Percentiles rank a stretch among this genome's conserved stretches.
Evolutionary conservation across 1,284 basidiomycete genomes (phyloP).

Genomic region (Boletellus deceptivus): DNA sequence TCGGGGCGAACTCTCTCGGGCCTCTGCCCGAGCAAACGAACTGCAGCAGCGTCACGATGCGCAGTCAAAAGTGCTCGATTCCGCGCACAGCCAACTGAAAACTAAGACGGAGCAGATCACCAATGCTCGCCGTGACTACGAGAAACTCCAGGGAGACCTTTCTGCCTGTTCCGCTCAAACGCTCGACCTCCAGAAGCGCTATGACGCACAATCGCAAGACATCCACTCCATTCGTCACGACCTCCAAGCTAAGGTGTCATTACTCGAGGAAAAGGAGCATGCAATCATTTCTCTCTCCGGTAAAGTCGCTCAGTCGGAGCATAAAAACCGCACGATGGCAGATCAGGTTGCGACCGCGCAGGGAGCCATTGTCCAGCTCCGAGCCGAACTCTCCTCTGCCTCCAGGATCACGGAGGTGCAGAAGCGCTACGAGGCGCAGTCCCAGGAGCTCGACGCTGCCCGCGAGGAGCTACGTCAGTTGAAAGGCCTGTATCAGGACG

Average conservation of each 20-base stretch:
- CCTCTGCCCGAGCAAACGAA: neutral
- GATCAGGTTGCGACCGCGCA: neutral
- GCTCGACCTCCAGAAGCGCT: slow-evolving; percentile 2
- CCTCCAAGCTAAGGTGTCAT: neutral
- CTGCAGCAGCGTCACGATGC: slow-evolving; percentile 1
- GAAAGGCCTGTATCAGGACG: neutral
- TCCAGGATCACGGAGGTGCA: slow-evolving; percentile 2
- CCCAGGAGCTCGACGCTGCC: neutral
- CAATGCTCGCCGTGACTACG: neutral
- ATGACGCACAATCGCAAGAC: slow-evolving; percentile 4
- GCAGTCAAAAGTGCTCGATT: neutral
- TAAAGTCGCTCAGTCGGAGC: neutral
- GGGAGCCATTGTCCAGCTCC: slow-evolving; percentile 5
- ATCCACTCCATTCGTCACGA: slow-evolving; percentile 5
- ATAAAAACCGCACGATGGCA: neutral
- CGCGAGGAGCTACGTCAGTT: slow-evolving; percentile 2
- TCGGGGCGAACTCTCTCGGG: neutral
- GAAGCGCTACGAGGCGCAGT: neutral
- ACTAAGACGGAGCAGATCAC: neutral
- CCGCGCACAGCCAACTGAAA: neutral
- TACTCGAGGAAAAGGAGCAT: slow-evolving; percentile 3
- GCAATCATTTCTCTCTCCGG: slow-evolving; percentile 1
- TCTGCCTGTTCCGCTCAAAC: neutral
- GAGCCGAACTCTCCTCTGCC: neutral
- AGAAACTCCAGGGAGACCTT: slow-evolving; percentile 5